Evolutionary conservation across 75 land plant species (phyloP).

Genomic region (Isoetes taiwanensis): DNA sequence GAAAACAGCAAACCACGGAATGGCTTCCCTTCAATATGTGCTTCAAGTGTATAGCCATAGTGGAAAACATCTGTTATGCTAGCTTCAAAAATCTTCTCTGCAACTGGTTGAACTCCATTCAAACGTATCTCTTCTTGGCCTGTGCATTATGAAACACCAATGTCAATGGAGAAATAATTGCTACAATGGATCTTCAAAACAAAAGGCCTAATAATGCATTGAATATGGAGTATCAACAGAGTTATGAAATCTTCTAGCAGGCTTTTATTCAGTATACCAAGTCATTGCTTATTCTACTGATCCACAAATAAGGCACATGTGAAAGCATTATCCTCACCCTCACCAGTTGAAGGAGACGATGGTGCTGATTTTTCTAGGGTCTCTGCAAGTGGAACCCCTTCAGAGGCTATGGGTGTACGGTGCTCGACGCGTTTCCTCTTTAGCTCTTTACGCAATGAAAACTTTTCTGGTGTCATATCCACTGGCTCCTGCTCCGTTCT

Average conservation of each 20-base stretch:
- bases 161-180: no score
- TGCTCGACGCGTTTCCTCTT: constrained; percentile 68
- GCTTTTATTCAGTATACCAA: not conserved
- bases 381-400: not conserved
- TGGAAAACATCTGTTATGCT: constrained; percentile 45
- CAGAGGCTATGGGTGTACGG: no score
- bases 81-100: constrained; percentile 61
- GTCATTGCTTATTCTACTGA: no score
- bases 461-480: constrained; percentile 42
- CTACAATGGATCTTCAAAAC: no score
- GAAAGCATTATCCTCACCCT: not conserved
- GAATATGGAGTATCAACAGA: no score
- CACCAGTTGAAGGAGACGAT: not conserved
- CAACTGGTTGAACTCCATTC: constrained; percentile 18
- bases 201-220: no score
- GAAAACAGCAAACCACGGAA: constrained; percentile 76
- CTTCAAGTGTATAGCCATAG: constrained; percentile 65
- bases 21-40: constrained; percentile 68
- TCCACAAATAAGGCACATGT: not conserved
- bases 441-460: constrained; percentile 64
- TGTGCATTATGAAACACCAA: no score
- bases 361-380: not conserved
- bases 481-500: constrained; percentile 24
- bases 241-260: not conserved
- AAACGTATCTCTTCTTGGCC: no score